A percentile compares a stretch with the other conserved stretches of the same genome.
Conservation (phyloP, 2,329 filamentous ascomycete genomes). For the Sclerotinia subarctica region DNA sequence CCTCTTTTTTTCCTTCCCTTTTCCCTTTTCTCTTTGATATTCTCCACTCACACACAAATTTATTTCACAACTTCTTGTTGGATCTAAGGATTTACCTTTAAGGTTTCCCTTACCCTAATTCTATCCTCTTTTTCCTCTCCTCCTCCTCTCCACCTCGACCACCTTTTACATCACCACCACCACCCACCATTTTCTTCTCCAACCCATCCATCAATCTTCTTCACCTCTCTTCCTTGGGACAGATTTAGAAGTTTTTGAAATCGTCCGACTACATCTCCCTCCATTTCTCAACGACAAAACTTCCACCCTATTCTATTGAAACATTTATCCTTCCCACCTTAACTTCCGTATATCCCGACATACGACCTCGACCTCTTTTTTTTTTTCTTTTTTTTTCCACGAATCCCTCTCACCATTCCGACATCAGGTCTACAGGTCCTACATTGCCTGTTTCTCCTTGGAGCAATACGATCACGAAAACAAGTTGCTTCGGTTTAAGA, state of each 20-base stretch:
- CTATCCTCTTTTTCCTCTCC: not conserved
- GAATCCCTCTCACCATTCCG: not conserved
- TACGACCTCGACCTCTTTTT: not conserved
- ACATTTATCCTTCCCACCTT: not conserved
- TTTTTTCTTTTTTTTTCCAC: not conserved
- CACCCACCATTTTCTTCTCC: not conserved
- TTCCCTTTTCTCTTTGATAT: not conserved
- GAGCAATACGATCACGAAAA: not conserved
- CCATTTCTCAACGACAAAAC: not conserved
- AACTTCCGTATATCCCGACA: not conserved
- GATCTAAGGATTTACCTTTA: not conserved
- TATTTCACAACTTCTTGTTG: not conserved
- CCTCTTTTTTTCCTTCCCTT: not conserved
- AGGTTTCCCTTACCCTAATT: not conserved
- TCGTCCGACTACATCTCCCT: not conserved
- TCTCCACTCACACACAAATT: not conserved
- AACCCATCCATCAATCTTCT: not conserved
- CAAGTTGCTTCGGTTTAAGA: not conserved
- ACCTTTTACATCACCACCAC: not conserved
- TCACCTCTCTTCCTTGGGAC: not conserved
- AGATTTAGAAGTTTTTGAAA: not conserved
- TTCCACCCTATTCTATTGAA: not conserved
- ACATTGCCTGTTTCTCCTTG: not conserved
- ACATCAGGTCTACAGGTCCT: constrained; percentile 3
- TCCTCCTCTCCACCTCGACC: not conserved